Evolutionary conservation across 106 monocot genomes (phyloP).

Genomic region (Dendrobium chrysotoxum): DNA sequence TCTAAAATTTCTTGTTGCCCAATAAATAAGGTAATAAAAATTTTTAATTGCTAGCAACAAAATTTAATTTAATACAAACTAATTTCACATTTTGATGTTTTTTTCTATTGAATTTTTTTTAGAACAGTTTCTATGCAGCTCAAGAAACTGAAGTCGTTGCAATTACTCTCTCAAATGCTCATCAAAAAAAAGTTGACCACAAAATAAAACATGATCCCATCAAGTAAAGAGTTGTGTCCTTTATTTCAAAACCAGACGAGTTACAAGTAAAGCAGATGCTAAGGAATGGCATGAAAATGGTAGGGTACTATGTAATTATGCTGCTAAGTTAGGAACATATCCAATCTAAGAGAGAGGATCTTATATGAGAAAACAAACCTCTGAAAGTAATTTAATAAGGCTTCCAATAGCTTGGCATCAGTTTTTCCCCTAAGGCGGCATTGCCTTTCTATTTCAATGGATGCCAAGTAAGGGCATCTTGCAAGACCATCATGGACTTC

Average conservation of each 20-base stretch:
- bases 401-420: conserved; percentile 50
- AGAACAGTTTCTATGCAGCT: no score
- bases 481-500: conserved; percentile 35
- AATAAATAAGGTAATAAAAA: background rate
- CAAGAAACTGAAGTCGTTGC: background rate
- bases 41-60: background rate
- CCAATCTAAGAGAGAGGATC: conserved; percentile 4
- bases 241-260: background rate
- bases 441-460: conserved; percentile 78
- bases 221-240: background rate
- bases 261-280: background rate
- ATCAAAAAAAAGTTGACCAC: background rate
- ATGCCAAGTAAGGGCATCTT: conserved; percentile 79
- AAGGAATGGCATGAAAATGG: background rate
- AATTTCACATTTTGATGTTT: background rate
- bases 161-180: background rate
- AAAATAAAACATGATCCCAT: background rate
- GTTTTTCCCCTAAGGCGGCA: conserved; percentile 44
- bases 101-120: background rate
- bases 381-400: conserved; percentile 61
- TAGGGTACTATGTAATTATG: background rate
- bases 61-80: background rate
- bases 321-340: background rate
- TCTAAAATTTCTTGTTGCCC: background rate
- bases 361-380: conserved; percentile 47